A percentile compares a stretch with the other conserved stretches of the same genome.
Conservation (phyloP, 805 yeast genomes). For the Allodekkera sacchari region DNA sequence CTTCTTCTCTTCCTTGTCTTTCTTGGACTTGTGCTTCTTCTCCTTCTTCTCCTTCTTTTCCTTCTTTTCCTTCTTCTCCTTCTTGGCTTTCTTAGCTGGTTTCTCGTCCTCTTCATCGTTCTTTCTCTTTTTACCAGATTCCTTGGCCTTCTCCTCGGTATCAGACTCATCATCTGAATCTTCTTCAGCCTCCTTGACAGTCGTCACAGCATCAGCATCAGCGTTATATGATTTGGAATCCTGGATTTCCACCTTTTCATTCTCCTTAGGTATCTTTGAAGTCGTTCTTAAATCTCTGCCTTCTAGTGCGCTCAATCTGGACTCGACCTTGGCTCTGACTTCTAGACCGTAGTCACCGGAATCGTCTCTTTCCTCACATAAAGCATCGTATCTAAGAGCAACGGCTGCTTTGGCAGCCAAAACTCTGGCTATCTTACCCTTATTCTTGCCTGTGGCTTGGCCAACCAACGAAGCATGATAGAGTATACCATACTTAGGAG, state of each 20-base stretch:
- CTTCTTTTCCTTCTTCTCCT: constrained; percentile 43
- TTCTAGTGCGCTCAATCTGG: constrained; percentile 88
- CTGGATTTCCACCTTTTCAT: constrained; percentile 77
- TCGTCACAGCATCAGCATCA: constrained; percentile 74
- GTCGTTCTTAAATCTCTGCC: constrained; percentile 95
- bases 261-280: constrained; percentile 71
- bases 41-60: constrained; percentile 29
- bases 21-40: constrained; percentile 26
- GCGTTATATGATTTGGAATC: constrained; percentile 87
- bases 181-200: constrained; percentile 16
- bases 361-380: constrained; percentile 95
- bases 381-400: constrained; percentile 91
- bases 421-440: constrained; percentile 98
- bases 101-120: constrained; percentile 41
- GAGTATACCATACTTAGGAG: constrained; percentile 95
- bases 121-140: constrained; percentile 13
- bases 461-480: constrained; percentile 97
- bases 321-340: constrained; percentile 88
- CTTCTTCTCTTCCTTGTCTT: constrained; percentile 18
- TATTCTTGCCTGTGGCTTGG: constrained; percentile 95
- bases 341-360: constrained; percentile 88
- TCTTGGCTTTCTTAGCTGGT: constrained; percentile 44
- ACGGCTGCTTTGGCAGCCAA: constrained; percentile 98
- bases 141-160: constrained; percentile 23
- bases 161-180: constrained; percentile 24